A percentile compares a stretch with the other conserved stretches of the same genome.
Evolutionary conservation across 148 eudicot species (phyloP).

Genomic region (Dysphania ambrosioides): DNA sequence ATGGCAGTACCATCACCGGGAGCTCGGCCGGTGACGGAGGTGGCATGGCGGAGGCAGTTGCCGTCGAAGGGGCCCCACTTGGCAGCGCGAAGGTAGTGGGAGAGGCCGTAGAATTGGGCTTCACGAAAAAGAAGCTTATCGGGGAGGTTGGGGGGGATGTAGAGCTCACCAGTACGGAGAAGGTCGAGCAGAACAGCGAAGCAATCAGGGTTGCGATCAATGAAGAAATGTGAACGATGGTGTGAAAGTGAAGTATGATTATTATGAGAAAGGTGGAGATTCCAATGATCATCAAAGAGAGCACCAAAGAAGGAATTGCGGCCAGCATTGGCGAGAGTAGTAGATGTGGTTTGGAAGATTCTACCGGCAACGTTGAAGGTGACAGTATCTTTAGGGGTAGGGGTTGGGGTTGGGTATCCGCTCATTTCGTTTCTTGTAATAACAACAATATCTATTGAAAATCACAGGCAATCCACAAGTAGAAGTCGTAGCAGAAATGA

Average conservation of each 20-base stretch:
- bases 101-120: constrained; percentile 76
- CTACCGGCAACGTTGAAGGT: constrained; percentile 80
- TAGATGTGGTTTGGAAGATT: constrained; percentile 70
- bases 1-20: constrained; percentile 87
- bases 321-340: constrained; percentile 83
- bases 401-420: neutral
- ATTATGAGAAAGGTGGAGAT: constrained; percentile 20
- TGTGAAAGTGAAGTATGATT: neutral
- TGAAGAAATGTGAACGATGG: constrained; percentile 31
- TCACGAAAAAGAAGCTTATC: constrained; percentile 65
- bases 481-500: no score
- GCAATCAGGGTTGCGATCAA: constrained; percentile 83
- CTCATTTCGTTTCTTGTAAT: neutral
- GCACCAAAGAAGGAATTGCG: constrained; percentile 74
- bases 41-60: constrained; percentile 42
- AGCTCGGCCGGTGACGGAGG: constrained; percentile 55
- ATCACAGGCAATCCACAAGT: no score
- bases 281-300: constrained; percentile 72
- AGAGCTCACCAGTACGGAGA: constrained; percentile 68
- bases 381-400: constrained; percentile 40
- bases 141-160: constrained; percentile 48
- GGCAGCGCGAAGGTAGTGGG: constrained; percentile 62
- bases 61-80: constrained; percentile 80
- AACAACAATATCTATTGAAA: no score
- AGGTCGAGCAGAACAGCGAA: constrained; percentile 72